Percentiles rank a stretch among this genome's conserved stretches.
Conservation (phyloP, 202 grass and related monocot species). For the Schoenoplectus triqueter region DNA sequence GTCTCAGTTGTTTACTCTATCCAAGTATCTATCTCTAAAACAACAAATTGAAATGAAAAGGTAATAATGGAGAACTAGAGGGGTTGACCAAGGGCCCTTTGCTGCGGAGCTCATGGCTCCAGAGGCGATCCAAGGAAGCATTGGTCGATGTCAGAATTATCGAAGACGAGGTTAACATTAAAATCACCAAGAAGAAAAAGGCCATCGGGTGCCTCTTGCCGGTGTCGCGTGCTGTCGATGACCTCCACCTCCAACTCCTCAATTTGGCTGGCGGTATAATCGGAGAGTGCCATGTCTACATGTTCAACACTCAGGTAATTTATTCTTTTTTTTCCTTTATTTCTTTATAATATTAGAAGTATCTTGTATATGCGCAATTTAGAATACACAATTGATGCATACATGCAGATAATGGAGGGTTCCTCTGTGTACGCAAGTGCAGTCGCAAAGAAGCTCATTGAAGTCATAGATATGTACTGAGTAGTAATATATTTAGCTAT, state of each 20-base stretch:
- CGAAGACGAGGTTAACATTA: conserved; percentile 95
- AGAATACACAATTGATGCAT: neutral
- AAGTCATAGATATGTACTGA: conserved; percentile 75
- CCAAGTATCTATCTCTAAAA: no score
- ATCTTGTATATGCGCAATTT: neutral
- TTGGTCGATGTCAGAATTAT: conserved; percentile 88
- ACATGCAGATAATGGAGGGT: conserved; percentile 70
- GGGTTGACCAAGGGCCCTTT: conserved; percentile 36
- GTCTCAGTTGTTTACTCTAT: no score
- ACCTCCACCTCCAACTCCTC: conserved; percentile 70
- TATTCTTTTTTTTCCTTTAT: neutral
- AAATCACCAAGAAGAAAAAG: conserved; percentile 77
- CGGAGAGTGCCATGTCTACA: conserved; percentile 85
- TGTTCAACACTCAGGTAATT: conserved; percentile 95
- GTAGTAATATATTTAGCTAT: neutral
- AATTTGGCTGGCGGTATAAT: conserved; percentile 87
- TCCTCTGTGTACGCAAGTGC: conserved; percentile 82
- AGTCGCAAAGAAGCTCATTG: conserved; percentile 77
- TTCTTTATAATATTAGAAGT: neutral
- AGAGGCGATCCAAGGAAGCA: conserved; percentile 77
- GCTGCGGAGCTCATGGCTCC: conserved; percentile 85
- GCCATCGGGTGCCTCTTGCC: conserved; percentile 62
- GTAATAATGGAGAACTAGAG: conserved; percentile 1
- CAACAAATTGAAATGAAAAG: neutral
- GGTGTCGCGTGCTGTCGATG: conserved; percentile 59